Evolutionary conservation across 2,329 filamentous ascomycete genomes (phyloP), one percentile per base, ranked within the genome.

Genomic region (Cladophialophora yegresii): DNA sequence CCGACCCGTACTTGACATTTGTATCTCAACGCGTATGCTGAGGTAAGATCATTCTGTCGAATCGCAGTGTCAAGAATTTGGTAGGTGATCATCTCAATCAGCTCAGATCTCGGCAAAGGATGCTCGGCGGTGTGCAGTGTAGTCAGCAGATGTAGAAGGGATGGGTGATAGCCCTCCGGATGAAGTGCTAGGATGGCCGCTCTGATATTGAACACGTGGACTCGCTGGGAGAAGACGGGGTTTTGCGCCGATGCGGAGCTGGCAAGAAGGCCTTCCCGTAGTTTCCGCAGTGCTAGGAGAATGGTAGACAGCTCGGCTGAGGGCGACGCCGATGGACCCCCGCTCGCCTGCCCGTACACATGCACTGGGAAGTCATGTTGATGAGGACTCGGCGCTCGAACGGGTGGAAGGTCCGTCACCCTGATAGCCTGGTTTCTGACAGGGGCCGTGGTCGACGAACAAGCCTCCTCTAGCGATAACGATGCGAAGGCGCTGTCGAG

Each of bases 121-220:
- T 87, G 85, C 1, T 81, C 76, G 0, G 83, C 81, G 7, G 76
- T 75, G 71, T 96, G 90, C 66, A 98, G 87, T 7, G 80, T 78
- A 51, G 87, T 84, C 12, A 99, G 81, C 1, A 97, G 84, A 71
- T 96, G 87, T 45, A 90, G 84, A 23, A 98, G 85, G 1, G 93
- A 92, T 0, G 93, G 92, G 68, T 93, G 89, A 76, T 98, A 99
- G 1, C 92, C 92, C 71, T 96, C 91, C 71, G 89, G 90, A 71
- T 96, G 89, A 68, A 88, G 87, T 63, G 89, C 87, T 36, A 96
- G 84, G 67, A 99, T 88, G 26, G 90, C 88, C 28, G 93, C 83
- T 61, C 93, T 89, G 71, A 96, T 91, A 72, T 91, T 92, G 81
- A 98, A 98, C 67, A 96, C 87, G 77, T 98, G 96, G 16, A 88